A percentile compares a stretch with the other conserved stretches of the same genome.
Evolutionary conservation across 352 stramenopile genomes (phyloP).

Genomic region (Ophiocytium majus): DNA sequence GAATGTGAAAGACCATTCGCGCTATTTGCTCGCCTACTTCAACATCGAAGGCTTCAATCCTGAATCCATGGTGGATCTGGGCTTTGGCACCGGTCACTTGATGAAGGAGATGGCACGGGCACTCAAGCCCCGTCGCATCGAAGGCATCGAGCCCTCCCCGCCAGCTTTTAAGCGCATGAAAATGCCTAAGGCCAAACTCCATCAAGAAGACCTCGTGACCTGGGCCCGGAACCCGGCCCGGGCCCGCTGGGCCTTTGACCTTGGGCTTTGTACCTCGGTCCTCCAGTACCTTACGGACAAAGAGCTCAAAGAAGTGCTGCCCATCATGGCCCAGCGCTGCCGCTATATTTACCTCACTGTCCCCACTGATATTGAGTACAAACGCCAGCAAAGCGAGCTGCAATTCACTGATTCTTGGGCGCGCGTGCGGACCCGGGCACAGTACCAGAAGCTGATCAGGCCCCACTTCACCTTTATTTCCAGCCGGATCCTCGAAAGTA

Average conservation of each 20-base stretch:
- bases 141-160: neutral
- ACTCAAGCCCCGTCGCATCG: neutral
- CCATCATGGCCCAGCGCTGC: neutral
- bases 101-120: neutral
- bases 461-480: neutral
- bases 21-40: neutral
- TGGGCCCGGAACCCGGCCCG: neutral
- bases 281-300: slow-evolving; percentile 1
- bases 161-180: neutral
- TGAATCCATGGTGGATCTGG: neutral
- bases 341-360: neutral
- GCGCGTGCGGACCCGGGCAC: neutral
- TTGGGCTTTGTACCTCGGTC: neutral
- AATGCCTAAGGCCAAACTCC: neutral
- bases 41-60: neutral
- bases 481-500: neutral
- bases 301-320: slow-evolving; percentile 2
- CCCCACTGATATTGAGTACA: slow-evolving; percentile 8
- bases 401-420: neutral
- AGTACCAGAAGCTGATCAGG: neutral
- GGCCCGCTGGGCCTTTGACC: neutral
- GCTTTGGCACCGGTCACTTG: neutral
- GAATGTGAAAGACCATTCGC: neutral
- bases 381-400: neutral
- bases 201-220: neutral